Evolutionary conservation across 345 rosid genomes (phyloP), one percentile per base, ranked within the genome.

Genomic region (Gossypium rotundifolium): DNA sequence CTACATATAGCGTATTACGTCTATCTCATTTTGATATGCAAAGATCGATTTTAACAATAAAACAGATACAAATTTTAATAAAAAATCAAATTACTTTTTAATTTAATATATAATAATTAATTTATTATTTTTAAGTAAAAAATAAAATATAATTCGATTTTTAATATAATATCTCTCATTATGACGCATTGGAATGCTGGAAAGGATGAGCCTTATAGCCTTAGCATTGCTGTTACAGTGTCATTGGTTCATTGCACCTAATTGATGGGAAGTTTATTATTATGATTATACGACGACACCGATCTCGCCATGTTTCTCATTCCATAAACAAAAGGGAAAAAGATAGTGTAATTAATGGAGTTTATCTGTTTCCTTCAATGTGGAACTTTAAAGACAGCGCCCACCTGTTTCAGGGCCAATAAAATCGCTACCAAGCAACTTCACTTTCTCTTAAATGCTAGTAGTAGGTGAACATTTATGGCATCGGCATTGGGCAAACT

Each of bases 51-150:
- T 33, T 33, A 33, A 33, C 40, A 33, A 33, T 33, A 33, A 0
- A 33, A 5, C 7, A 0, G 0, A 29, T 29, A 4, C 1, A 29
- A 29, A 29, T 3, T 29, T 29, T 29, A 29, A 29, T 1, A 29
- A 29, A 29, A 29, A 29, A 29, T 4, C 6, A 29, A 4, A 4
- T 29, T 4, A 29, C 0, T 29, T 3, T 29, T 29, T 29, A 4
- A 29, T 29, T 0, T 29, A 29, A 29, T 4, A 0, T 29, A 4
- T 29, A 0, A 29, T 0, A 1, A 29, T 0, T 29, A 29, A 29
- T 4, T 29, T 29, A 29, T 0, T 29, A 29, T 29, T 29, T 29
- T 29, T 4, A 29, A 29, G 3, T 4, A 3, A 0, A 29, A 29
- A 0, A 29, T 29, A 4, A 29, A 29, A 29, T 29, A 0, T 29